Base-by-base conservation (phyloP, 768 basidiomycete species). In the Chalciporus sphaerocephalus region DNA sequence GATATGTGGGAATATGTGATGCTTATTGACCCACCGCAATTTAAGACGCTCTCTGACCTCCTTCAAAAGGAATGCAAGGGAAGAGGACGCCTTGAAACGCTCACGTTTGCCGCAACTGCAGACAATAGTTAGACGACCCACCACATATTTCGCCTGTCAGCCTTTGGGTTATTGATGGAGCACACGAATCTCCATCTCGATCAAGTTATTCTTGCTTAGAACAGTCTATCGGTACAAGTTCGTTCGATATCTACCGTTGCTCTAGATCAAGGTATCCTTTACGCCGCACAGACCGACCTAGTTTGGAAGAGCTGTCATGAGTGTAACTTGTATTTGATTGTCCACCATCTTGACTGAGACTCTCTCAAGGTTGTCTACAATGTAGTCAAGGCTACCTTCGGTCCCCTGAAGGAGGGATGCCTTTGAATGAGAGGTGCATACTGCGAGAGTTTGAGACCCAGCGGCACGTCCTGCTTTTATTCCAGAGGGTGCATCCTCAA, bases 11-110 rank as follows among this genome's bases (percentile, higher is more conserved):
- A 92, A 69, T 77, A 83, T 52, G 95, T 86, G 38, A 76, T 95
- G 71, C 75, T 95, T 44, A 97, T 98, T 49, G 93, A 97, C 61
- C 95, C 96, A 5, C 80, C 87, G 33, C 85, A 89, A 55, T 95
- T 96, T 78, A 82, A 89, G 27, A 74, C 86, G 16, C 78, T 99
- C 53, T 89, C 86, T 56, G 95, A 98, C 49, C 66, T 98, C 33
- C 67, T 98, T 48, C 89, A 93, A 63, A 89, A 87, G 61, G 89
- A 97, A 61, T 86, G 85, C 60, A 94, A 95, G 65, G 91, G 91
- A 15, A 78, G 79, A 53, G 90, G 92, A 1, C 74, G 87, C 41
- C 71, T 97, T 32, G 95, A 97, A 67, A 94, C 92, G 1, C 61
- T 91, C 56, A 73, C 81, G 11, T 81, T 87, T 50, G 75, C 86